These are phyloP conservation scores for Raddia guianensis DNA, from an alignment of 176 grass and related monocot genomes.

Conservation along the genomic window DNA sequence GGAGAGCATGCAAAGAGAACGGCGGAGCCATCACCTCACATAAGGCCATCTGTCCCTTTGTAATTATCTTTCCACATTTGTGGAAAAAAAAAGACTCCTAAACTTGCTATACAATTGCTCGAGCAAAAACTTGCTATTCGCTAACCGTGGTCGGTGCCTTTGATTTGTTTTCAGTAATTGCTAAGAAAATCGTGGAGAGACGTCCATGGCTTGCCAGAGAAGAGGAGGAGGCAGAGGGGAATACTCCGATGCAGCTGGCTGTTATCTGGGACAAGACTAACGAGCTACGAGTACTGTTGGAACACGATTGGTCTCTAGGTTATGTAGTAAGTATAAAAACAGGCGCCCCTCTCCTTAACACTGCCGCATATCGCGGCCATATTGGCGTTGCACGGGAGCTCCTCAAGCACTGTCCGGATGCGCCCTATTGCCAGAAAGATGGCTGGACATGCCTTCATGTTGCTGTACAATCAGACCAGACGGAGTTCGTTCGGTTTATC, in stretches of 20 bases:
- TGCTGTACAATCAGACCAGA: background rate
- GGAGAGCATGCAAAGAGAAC: no score
- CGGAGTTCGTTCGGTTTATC: constrained; percentile 7
- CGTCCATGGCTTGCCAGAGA: background rate
- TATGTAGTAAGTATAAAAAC: background rate
- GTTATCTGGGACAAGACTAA: background rate
- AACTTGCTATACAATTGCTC: no score
- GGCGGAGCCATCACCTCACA: no score
- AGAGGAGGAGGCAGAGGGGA: background rate
- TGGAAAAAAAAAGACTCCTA: no score
- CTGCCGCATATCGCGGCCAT: background rate
- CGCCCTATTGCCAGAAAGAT: background rate
- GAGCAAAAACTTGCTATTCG: no score
- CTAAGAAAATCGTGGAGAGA: background rate
- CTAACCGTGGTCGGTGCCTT: background rate
- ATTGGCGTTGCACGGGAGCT: constrained; percentile 9
- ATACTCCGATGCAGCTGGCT: no score
- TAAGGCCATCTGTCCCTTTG: no score
- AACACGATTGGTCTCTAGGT: constrained; percentile 7
- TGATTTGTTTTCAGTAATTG: background rate
- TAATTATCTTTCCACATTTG: no score
- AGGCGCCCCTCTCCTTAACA: background rate
- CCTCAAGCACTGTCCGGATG: constrained; percentile 32
- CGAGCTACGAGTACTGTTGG: background rate
- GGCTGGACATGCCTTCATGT: constrained; percentile 35